These are phyloP conservation scores for Fabrea salina DNA, from an alignment of 169 alveolate species.

Conservation along the genomic window DNA sequence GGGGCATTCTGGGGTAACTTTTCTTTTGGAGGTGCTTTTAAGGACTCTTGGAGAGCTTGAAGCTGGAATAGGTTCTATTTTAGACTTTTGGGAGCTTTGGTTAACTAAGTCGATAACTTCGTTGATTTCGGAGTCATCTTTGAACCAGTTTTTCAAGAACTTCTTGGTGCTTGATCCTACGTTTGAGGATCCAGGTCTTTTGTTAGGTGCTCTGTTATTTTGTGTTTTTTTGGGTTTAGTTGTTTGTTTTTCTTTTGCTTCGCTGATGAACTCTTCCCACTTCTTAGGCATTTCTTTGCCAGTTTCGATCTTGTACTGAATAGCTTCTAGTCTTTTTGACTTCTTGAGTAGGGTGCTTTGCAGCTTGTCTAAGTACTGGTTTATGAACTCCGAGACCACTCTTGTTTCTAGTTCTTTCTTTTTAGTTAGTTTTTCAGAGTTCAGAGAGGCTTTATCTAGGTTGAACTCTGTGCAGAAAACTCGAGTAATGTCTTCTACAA, in stretches of 20 bases:
- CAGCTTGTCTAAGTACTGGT: background rate
- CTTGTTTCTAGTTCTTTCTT: background rate
- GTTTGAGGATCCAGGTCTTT: no score
- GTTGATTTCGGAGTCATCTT: no score
- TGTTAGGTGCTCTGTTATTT: no score
- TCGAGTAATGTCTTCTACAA: background rate
- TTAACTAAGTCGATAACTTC: no score
- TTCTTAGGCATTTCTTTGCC: background rate
- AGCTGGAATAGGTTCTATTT: no score
- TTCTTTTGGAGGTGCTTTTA: no score
- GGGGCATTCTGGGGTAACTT: no score
- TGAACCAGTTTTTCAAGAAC: no score
- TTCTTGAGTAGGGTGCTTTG: background rate
- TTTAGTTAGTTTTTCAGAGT: background rate
- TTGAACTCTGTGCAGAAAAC: conserved; percentile 11
- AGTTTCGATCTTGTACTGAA: background rate
- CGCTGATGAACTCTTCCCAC: background rate
- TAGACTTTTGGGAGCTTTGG: no score
- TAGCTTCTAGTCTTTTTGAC: background rate
- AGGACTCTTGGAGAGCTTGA: no score
- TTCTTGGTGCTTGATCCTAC: no score
- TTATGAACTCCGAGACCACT: conserved; percentile 24
- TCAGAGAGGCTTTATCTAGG: background rate
- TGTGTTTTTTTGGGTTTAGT: background rate
- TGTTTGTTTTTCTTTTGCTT: background rate